Base-by-base conservation (phyloP, 1,284 basidiomycete species). In the Hymenochaete sp. region DNA sequence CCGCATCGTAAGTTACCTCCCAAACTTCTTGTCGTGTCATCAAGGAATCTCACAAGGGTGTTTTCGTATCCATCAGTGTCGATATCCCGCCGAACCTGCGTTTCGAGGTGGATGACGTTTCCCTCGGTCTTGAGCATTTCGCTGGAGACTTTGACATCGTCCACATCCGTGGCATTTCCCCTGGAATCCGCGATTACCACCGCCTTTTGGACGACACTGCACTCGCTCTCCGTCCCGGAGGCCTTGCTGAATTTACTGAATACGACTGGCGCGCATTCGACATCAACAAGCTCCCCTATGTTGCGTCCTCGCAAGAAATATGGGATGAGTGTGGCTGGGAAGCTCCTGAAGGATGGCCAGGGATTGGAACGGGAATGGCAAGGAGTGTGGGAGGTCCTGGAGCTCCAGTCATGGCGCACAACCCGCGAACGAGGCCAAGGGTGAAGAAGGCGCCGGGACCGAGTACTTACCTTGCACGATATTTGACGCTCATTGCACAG, bases 91-190 rank as follows among this genome's bases (percentile, higher is more conserved):
- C 64, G 24, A 86, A 86, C 59, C 73, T 77, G 61, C 75, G 80
- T 78, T 82, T 78, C 55, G 84, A 88, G 61, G 73, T 87, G 5
- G 85, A 88, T 60, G 84, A 88, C 60, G 77, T 87, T 56, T 87
- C 87, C 62, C 73, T 87, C 14, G 84, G 84, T 2, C 67, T 88
- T 10, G 79, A 84, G 53, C 85, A 88, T 61, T 87, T 80, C 57
- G 83, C 79, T 55, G 78, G 77, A 4, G 70, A 77, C 43, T 88
- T 86, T 62, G 73, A 87, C 55, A 77, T 82, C 19, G 77, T 84
- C 0, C 83, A 87, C 56, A 71, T 73, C 24, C 75, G 79, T 24
- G 68, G 83, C 37, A 72, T 85, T 50, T 71, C 77, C 13, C 75
- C 81, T 31, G 83, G 83, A 38, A 79, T 88, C 48, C 76, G 71